A percentile compares a stretch with the other conserved stretches of the same genome.
Conservation (phyloP, 768 basidiomycete species). For the Lactarius trivialis region DNA sequence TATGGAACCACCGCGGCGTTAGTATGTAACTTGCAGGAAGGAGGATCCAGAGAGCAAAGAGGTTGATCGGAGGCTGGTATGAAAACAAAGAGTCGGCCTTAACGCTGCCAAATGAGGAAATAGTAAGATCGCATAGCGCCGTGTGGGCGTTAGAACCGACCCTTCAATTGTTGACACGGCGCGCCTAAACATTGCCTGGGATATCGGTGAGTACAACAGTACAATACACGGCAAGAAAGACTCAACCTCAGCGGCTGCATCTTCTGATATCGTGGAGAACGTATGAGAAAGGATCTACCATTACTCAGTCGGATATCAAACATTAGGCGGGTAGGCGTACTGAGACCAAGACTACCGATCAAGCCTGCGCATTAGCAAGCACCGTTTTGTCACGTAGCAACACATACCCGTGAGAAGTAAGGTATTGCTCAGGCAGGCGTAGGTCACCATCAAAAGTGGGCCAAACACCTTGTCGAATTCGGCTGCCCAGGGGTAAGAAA, state of each 20-base stretch:
- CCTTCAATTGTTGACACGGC: constrained; percentile 95
- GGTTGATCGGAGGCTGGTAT: constrained; percentile 90
- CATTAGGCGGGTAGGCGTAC: neutral
- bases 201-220: constrained; percentile 1
- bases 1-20: constrained; percentile 97
- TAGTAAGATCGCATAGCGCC: neutral
- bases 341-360: constrained; percentile 16
- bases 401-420: constrained; percentile 76
- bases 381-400: neutral
- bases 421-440: constrained; percentile 90
- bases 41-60: constrained; percentile 81
- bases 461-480: constrained; percentile 85
- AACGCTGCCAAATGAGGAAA: constrained; percentile 41
- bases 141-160: constrained; percentile 34
- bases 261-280: constrained; percentile 87
- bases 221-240: neutral
- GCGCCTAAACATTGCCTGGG: constrained; percentile 87
- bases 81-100: constrained; percentile 90
- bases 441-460: constrained; percentile 84
- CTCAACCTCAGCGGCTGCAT: constrained; percentile 83
- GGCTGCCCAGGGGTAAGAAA: constrained; percentile 33
- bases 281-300: constrained; percentile 87
- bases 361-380: neutral
- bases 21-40: constrained; percentile 80
- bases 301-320: neutral